Evolutionary conservation across 495 filamentous ascomycete species (phyloP), one percentile per base, ranked within the genome.

Genomic region (Tuber magnatum): DNA sequence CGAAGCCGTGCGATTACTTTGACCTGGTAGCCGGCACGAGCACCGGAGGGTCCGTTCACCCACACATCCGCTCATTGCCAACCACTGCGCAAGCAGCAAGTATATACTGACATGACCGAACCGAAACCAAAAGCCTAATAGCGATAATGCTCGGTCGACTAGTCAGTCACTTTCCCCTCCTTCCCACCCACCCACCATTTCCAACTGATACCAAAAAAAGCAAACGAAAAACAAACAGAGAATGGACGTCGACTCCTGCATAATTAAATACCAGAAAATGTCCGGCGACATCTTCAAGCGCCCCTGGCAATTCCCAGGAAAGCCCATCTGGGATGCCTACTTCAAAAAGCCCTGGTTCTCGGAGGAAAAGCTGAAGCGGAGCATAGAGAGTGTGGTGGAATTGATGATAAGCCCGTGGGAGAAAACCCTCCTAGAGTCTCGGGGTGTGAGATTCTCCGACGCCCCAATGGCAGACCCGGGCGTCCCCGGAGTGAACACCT

Each of bases 21-120:
- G 84, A 85, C 76, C 83, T 83, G 42, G 83, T 85, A 32, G 81
- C 77, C 2, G 84, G 84, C 2, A 85, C 84, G 8, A 83, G 79
- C 69, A 85, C 84, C 16, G 84, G 84, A 75, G 84, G 84, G 84
- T 83, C 78, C 71, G 76, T 70, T 10, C 70, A 14, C 22, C 38
- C 40, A 44, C 22, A 5, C 20, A 51, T 22, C 46, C 43, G 6
- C 6, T 18, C 39, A 40, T 7, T 7, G 6, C 46, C 14, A 44
- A 20, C 18, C 16, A 44, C 43, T 44, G 16, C 43, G 14, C 24
- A 51, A n/a, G n/a, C 24, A 0, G 48, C 24, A n/a, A 69, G 44
- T 68, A 70, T 56, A 22, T 77, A 4, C 43, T 65, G 28, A 46
- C 41, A 72, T 20, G 38, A 69, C n/a, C 43, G 24, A 48, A 48